These are phyloP conservation scores for Chaetothyriales sp. DNA, from an alignment of 2,329 filamentous ascomycete species.

Conservation along the genomic window DNA sequence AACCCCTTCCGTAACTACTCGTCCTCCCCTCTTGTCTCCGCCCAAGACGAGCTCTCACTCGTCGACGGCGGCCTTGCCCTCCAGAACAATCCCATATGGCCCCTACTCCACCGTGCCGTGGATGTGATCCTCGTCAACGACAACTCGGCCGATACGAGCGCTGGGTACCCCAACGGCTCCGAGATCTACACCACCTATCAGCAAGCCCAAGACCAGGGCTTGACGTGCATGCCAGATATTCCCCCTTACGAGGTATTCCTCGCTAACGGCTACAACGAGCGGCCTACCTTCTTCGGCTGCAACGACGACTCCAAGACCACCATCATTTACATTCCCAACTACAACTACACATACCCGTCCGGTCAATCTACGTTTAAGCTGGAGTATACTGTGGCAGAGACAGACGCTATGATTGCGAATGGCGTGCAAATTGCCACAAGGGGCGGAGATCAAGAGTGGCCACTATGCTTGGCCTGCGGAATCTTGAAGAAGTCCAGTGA, in stretches of 20 bases:
- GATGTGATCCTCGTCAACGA: slow-evolving; percentile 54
- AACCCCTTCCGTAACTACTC: slow-evolving; percentile 47
- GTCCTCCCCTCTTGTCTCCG: slow-evolving; percentile 28
- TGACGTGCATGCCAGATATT: slow-evolving; percentile 45
- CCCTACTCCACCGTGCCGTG: slow-evolving; percentile 41
- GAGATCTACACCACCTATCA: slow-evolving; percentile 46
- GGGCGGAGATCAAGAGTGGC: slow-evolving; percentile 6
- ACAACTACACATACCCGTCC: slow-evolving; percentile 4
- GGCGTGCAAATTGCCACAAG: slow-evolving; percentile 11
- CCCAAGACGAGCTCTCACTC: slow-evolving; percentile 30
- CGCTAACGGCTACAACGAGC: slow-evolving; percentile 44
- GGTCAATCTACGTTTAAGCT: slow-evolving; percentile 6
- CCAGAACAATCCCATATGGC: slow-evolving; percentile 41
- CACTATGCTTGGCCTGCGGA: slow-evolving; percentile 14
- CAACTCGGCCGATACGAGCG: slow-evolving; percentile 47
- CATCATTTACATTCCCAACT: slow-evolving; percentile 34
- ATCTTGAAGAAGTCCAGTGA: slow-evolving; percentile 12
- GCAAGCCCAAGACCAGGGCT: slow-evolving; percentile 35
- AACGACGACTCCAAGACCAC: slow-evolving; percentile 23
- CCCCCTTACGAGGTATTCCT: slow-evolving; percentile 44
- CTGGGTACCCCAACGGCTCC: slow-evolving; percentile 48
- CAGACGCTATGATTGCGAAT: slow-evolving; percentile 13
- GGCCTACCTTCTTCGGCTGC: slow-evolving; percentile 53
- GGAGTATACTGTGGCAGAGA: slow-evolving; percentile 4
- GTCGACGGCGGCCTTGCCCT: slow-evolving; percentile 39